These are phyloP conservation scores for Alopecurus myosuroides DNA, from an alignment of 176 grass and related monocot genomes.

Conservation along the genomic window DNA sequence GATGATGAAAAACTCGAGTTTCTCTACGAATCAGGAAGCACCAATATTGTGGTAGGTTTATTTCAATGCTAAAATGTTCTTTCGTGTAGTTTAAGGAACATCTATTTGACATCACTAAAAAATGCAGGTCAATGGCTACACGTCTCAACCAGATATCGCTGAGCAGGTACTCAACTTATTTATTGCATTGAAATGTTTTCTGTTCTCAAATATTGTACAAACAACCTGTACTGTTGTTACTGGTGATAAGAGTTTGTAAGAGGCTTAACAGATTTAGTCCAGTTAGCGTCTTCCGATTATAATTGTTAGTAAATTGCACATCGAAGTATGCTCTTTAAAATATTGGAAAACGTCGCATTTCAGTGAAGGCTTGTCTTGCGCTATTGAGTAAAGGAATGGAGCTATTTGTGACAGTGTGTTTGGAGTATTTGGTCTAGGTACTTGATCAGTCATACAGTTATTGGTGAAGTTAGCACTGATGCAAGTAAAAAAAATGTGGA, in stretches of 20 bases:
- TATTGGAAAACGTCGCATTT: background rate
- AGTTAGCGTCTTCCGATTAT: background rate
- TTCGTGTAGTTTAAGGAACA: conserved; percentile 7
- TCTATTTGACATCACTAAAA: conserved; percentile 18
- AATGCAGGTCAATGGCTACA: conserved; percentile 80
- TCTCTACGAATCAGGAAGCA: conserved; percentile 97
- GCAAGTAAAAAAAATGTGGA: background rate
- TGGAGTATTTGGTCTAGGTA: background rate
- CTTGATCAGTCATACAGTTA: background rate
- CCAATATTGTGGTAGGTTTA: conserved; percentile 69
- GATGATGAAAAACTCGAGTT: conserved; percentile 99
- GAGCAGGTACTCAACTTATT: conserved; percentile 57
- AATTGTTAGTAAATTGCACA: background rate
- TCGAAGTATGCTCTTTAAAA: background rate
- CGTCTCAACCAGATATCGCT: conserved; percentile 77
- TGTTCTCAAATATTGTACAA: background rate
- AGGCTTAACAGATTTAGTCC: background rate
- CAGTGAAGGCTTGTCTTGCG: background rate
- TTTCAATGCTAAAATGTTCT: conserved; percentile 7
- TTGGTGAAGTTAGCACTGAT: background rate
- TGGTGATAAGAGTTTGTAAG: background rate
- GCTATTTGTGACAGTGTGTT: background rate
- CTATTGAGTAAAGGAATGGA: background rate
- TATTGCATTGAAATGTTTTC: conserved; percentile 3
- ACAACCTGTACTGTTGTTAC: background rate